These are phyloP conservation scores for Rhodotorula graminis DNA, from an alignment of 768 basidiomycete genomes.

Conservation along the genomic window DNA sequence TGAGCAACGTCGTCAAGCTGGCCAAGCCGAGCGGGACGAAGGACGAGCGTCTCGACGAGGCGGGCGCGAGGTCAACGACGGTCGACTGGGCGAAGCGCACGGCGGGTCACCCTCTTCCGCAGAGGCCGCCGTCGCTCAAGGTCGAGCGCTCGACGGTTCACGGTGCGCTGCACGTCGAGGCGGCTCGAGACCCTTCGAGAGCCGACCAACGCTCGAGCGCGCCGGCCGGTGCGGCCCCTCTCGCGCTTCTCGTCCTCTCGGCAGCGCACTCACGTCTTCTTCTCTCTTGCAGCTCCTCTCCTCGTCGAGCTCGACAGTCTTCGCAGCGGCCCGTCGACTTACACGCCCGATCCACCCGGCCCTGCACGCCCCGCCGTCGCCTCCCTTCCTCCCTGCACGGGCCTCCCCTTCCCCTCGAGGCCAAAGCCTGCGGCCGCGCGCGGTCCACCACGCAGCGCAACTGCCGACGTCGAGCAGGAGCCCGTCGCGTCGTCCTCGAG, in stretches of 20 bases:
- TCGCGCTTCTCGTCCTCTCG: no score
- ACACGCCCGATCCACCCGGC: neutral
- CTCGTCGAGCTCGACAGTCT: neutral
- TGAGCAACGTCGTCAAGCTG: neutral
- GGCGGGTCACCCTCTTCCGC: neutral
- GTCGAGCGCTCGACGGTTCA: no score
- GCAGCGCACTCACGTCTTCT: no score
- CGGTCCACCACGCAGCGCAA: no score
- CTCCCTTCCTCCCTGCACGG: neutral
- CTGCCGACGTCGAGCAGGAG: no score
- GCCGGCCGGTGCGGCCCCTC: no score
- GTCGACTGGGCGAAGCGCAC: constrained; percentile 4
- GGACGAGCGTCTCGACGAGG: neutral
- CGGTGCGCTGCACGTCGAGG: no score
- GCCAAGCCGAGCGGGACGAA: neutral
- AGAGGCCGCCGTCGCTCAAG: neutral
- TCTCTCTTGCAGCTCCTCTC: neutral
- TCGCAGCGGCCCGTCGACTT: neutral
- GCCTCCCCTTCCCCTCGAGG: neutral
- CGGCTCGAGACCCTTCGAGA: no score
- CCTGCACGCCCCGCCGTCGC: neutral
- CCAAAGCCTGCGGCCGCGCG: no score
- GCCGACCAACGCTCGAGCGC: no score
- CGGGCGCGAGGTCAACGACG: no score
- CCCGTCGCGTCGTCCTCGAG: neutral